These are phyloP conservation scores for Chlorella sp. DNA, from an alignment of 139 green algal genomes.

Conservation along the genomic window DNA sequence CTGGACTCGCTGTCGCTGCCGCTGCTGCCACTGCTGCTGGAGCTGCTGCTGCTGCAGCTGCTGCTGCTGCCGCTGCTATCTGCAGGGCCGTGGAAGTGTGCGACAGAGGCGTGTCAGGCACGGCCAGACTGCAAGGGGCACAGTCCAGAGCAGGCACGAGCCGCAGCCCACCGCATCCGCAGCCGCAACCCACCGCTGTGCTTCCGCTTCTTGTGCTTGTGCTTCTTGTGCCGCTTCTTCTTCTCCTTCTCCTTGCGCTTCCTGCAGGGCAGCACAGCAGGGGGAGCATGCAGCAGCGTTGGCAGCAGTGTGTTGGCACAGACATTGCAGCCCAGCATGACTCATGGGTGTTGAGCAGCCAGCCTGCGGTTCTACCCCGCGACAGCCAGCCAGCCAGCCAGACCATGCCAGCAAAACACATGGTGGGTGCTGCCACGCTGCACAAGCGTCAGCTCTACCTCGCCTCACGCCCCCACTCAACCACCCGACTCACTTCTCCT, in stretches of 20 bases:
- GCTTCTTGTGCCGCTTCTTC: conserved; percentile 8
- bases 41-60: not conserved
- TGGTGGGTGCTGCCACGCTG: too few species aligned
- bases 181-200: not conserved
- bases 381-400: too few species aligned
- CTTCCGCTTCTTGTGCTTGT: conserved; percentile 22
- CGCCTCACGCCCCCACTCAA: too few species aligned
- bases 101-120: not conserved
- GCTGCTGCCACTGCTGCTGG: not conserved
- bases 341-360: too few species aligned
- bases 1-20: not conserved
- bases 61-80: conserved; percentile 14
- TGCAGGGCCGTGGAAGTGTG: not conserved
- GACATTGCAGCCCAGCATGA: too few species aligned
- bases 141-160: not conserved
- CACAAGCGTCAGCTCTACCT: too few species aligned
- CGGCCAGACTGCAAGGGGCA: not conserved
- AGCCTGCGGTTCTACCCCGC: too few species aligned
- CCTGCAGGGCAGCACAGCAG: not conserved
- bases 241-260: conserved; percentile 5
- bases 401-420: too few species aligned
- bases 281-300: too few species aligned
- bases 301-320: too few species aligned
- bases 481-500: not conserved
- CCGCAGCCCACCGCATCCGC: not conserved